A percentile compares a stretch with the other conserved stretches of the same genome.
Evolutionary conservation across 495 filamentous ascomycete species (phyloP).

Genomic region (Bombardia bombarda): DNA sequence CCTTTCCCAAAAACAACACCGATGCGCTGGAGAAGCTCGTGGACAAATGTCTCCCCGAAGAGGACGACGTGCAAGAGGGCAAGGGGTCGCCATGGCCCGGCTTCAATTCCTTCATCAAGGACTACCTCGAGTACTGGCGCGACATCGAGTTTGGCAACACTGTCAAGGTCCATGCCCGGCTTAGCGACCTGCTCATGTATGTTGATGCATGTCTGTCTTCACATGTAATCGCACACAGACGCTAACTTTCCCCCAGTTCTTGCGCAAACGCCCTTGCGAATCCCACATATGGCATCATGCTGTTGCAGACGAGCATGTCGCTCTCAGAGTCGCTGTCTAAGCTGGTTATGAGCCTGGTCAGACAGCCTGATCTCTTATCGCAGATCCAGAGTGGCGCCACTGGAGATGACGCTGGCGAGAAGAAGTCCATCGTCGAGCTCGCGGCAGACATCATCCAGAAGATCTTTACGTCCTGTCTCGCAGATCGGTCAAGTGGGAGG

Average conservation of each 20-base stretch:
- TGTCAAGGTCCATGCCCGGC: slow-evolving; percentile 62
- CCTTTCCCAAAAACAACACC: slow-evolving; percentile 41
- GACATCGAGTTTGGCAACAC: slow-evolving; percentile 70
- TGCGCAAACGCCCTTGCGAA: slow-evolving; percentile 75
- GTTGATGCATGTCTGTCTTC: too few relatives aligned
- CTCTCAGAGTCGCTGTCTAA: slow-evolving; percentile 69
- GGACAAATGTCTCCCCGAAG: slow-evolving; percentile 44
- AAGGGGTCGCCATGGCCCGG: slow-evolving; percentile 60
- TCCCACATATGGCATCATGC: slow-evolving; percentile 64
- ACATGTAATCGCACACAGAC: too few relatives aligned
- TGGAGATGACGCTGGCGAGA: slow-evolving; percentile 48
- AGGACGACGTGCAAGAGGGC: slow-evolving; percentile 38
- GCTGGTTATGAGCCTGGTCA: slow-evolving; percentile 72
- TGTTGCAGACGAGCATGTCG: slow-evolving; percentile 69
- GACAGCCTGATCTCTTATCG: slow-evolving; percentile 59
- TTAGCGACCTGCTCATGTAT: slow-evolving; percentile 66
- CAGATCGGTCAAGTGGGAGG: slow-evolving; percentile 61
- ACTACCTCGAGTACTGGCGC: slow-evolving; percentile 71
- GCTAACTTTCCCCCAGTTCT: slow-evolving; percentile 38
- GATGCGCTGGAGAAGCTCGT: slow-evolving; percentile 54
- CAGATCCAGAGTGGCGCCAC: slow-evolving; percentile 42
- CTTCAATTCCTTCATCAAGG: slow-evolving; percentile 67
- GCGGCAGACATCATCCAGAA: slow-evolving; percentile 82
- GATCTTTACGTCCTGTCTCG: slow-evolving; percentile 85
- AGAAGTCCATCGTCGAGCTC: slow-evolving; percentile 71